These are phyloP conservation scores for Aspergillus ochraceoroseus DNA, from an alignment of 2,329 filamentous ascomycete genomes.

Conservation along the genomic window DNA sequence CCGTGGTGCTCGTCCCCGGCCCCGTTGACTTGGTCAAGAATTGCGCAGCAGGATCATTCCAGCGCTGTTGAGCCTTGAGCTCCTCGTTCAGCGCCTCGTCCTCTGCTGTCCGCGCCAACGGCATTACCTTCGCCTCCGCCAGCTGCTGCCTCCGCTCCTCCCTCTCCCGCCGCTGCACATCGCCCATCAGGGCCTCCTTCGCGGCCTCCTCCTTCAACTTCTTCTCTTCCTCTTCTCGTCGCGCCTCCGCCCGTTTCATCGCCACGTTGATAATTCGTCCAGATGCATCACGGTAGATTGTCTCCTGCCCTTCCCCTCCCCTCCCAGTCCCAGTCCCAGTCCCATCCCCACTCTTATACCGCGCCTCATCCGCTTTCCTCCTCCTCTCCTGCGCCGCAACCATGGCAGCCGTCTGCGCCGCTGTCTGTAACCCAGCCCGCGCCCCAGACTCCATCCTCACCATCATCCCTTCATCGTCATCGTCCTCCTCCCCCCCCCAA, in stretches of 20 bases:
- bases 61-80: slow-evolving; percentile 68
- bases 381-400: slow-evolving; percentile 61
- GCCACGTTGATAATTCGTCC: slow-evolving; percentile 90
- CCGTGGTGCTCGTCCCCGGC: slow-evolving; percentile 45
- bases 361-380: slow-evolving; percentile 45
- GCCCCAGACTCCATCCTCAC: slow-evolving; percentile 83
- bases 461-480: slow-evolving; percentile 33
- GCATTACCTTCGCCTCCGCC: slow-evolving; percentile 76
- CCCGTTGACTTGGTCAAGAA: slow-evolving; percentile 60
- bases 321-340: slow-evolving; percentile 40
- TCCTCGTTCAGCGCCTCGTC: slow-evolving; percentile 83
- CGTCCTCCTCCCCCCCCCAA: slow-evolving; percentile 31
- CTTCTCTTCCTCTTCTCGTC: slow-evolving; percentile 70
- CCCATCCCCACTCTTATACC: slow-evolving; percentile 39
- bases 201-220: slow-evolving; percentile 60
- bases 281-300: slow-evolving; percentile 91
- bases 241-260: slow-evolving; percentile 81
- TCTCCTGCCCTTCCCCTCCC: slow-evolving; percentile 76
- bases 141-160: slow-evolving; percentile 62
- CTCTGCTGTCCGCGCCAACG: slow-evolving; percentile 72
- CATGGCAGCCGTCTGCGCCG: slow-evolving; percentile 67
- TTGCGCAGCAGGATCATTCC: slow-evolving; percentile 89
- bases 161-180: slow-evolving; percentile 71
- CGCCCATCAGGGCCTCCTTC: slow-evolving; percentile 69
- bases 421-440: slow-evolving; percentile 79